A percentile compares a stretch with the other conserved stretches of the same genome.
phyloP scores from a whole-genome alignment of 108 stramenopile species.

The Skeletonema menzelii region DNA sequence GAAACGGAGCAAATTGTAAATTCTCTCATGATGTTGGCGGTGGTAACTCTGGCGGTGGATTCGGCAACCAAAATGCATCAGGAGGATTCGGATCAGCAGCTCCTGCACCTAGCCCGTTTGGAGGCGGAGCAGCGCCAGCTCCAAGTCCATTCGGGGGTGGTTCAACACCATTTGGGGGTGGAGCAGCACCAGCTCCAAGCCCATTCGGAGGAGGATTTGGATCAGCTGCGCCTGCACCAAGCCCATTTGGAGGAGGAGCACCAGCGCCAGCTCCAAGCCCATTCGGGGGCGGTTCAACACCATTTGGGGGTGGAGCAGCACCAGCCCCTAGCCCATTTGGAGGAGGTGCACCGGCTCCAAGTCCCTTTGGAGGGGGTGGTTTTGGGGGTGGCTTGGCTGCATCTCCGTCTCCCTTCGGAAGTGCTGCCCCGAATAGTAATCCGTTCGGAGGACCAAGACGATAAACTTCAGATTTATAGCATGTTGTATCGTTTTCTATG shows the following conservation, averaged over 20 bases:
- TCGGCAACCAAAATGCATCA: background rate
- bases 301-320: background rate
- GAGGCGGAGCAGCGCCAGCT: background rate
- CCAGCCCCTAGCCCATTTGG: conserved; percentile 8
- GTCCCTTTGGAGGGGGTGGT: conserved; percentile 1
- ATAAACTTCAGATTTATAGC: background rate
- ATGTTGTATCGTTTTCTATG: background rate
- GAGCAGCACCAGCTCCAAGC: background rate
- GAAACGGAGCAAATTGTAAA: conserved; percentile 21
- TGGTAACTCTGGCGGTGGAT: background rate
- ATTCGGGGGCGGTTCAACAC: background rate
- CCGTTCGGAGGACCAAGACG: conserved; percentile 37
- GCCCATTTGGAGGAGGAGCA: conserved; percentile 11
- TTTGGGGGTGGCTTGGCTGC: conserved; percentile 9
- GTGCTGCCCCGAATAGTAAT: background rate
- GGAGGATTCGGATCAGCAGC: conserved; percentile 6
- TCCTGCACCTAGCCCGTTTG: background rate
- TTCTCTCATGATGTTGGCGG: conserved; percentile 13
- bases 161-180: no score
- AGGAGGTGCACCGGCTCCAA: background rate
- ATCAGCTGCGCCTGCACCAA: background rate
- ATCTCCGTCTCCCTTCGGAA: conserved; percentile 6
- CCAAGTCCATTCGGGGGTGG: background rate
- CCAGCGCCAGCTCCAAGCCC: background rate
- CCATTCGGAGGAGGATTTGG: conserved; percentile 1